A percentile compares a stretch with the other conserved stretches of the same genome.
Conservation (phyloP, 2,329 filamentous ascomycete species). For the Fusarium sp. region DNA sequence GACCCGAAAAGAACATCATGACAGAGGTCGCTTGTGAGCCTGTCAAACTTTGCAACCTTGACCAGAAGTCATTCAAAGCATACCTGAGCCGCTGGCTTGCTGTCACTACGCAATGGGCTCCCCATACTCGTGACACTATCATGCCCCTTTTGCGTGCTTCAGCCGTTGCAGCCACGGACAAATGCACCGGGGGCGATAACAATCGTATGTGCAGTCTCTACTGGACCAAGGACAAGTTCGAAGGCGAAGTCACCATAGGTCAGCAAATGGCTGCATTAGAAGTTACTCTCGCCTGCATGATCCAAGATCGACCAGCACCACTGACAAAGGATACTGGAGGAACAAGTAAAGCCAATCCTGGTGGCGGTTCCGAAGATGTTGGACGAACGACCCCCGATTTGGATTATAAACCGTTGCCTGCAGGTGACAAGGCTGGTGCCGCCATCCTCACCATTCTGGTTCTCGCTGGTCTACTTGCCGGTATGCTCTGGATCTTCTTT, state of each 20-base stretch:
- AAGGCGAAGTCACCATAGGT: conserved; percentile 72
- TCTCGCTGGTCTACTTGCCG: conserved; percentile 65
- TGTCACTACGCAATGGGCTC: conserved; percentile 72
- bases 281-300: conserved; percentile 71
- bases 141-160: conserved; percentile 67
- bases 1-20: conserved; percentile 68
- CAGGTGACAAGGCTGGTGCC: conserved; percentile 76
- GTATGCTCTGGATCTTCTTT: conserved; percentile 61
- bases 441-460: conserved; percentile 72
- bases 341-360: conserved; percentile 63
- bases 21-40: conserved; percentile 75
- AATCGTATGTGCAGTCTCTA: conserved; percentile 70
- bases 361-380: conserved; percentile 61
- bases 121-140: conserved; percentile 66
- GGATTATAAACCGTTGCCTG: conserved; percentile 55
- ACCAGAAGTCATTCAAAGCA: conserved; percentile 74
- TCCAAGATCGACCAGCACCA: conserved; percentile 58
- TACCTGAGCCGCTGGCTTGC: conserved; percentile 73
- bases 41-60: conserved; percentile 69
- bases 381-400: conserved; percentile 52
- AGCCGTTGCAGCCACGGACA: conserved; percentile 67
- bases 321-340: conserved; percentile 68
- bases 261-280: conserved; percentile 79
- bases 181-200: conserved; percentile 69
- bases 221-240: conserved; percentile 69